Conservation (phyloP, 495 filamentous ascomycete genomes). For the Aspergillus ellipticus region DNA sequence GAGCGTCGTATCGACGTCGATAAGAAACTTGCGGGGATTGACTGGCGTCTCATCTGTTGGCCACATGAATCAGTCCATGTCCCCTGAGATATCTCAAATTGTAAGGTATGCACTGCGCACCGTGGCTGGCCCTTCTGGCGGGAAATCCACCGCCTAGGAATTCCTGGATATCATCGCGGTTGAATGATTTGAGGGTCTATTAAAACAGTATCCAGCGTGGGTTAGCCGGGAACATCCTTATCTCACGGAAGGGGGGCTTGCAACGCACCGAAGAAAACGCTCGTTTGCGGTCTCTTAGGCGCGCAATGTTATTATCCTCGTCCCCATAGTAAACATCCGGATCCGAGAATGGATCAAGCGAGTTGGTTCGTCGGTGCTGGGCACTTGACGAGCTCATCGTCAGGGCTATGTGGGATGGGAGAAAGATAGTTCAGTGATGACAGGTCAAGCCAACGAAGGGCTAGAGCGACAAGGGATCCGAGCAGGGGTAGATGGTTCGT, state of each 20-base stretch:
- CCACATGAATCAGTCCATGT: slow-evolving; percentile 11
- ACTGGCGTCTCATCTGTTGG: slow-evolving; percentile 47
- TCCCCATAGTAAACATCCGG: slow-evolving; percentile 51
- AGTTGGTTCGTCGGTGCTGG: slow-evolving; percentile 25
- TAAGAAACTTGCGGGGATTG: slow-evolving; percentile 63
- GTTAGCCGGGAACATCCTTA: not conserved
- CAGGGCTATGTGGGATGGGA: not conserved
- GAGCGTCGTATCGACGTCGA: slow-evolving; percentile 74
- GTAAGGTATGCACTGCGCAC: slow-evolving; percentile 25
- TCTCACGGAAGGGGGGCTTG: slow-evolving; percentile 7
- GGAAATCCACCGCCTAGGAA: slow-evolving; percentile 31
- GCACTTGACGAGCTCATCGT: slow-evolving; percentile 36
- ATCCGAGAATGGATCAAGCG: slow-evolving; percentile 44
- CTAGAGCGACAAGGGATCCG: slow-evolving; percentile 1
- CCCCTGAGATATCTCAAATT: not conserved
- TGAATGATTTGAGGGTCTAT: slow-evolving; percentile 37
- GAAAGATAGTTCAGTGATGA: slow-evolving; percentile 2
- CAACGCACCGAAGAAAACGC: slow-evolving; percentile 48
- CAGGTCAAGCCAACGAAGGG: slow-evolving; percentile 13
- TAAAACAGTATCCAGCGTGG: not conserved
- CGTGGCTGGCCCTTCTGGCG: slow-evolving; percentile 44
- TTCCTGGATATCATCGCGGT: slow-evolving; percentile 33
- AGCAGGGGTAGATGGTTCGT: slow-evolving; percentile 1
- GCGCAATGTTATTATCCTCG: slow-evolving; percentile 29
- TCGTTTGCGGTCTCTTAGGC: slow-evolving; percentile 36